Conservation (phyloP, 192 early-diverging fungal genomes). For the Geranomyces variabilis region DNA sequence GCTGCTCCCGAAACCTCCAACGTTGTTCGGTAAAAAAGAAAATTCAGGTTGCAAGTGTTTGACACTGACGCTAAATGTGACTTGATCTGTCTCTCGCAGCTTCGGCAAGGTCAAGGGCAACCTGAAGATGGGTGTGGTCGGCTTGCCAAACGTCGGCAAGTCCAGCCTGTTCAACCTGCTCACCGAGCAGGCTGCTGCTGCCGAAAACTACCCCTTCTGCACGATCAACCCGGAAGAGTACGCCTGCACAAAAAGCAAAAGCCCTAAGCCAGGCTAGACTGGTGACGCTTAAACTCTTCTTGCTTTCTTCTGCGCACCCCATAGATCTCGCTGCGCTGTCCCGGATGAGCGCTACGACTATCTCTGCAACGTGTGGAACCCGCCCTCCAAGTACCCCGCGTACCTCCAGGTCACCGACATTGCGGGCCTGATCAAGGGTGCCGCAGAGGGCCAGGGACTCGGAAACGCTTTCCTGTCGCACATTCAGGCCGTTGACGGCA, state of each 20-base stretch:
- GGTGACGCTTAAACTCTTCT: too few relatives aligned
- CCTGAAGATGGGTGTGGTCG: constrained; percentile 78
- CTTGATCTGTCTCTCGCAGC: background rate
- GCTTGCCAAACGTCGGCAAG: constrained; percentile 95
- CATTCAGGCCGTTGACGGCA: constrained; percentile 64
- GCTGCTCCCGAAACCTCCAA: constrained; percentile 3
- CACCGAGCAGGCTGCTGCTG: constrained; percentile 44
- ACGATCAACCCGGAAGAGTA: constrained; percentile 89
- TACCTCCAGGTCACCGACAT: constrained; percentile 95
- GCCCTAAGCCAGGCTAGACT: too few relatives aligned
- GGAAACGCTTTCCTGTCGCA: constrained; percentile 96
- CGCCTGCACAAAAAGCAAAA: too few relatives aligned
- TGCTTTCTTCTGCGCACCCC: background rate
- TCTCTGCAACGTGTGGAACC: constrained; percentile 64
- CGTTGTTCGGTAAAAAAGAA: constrained; percentile 9
- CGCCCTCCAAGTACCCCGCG: constrained; percentile 63
- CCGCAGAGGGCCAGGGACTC: constrained; percentile 50
- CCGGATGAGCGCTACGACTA: constrained; percentile 89
- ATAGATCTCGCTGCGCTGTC: constrained; percentile 75
- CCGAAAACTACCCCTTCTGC: constrained; percentile 92
- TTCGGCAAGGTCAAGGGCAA: constrained; percentile 44
- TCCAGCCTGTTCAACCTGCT: constrained; percentile 56
- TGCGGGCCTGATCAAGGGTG: constrained; percentile 89
- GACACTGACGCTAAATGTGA: background rate
- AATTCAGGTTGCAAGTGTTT: background rate